These are phyloP conservation scores for Alternaria arbusti DNA, from an alignment of 2,329 filamentous ascomycete species.

Conservation along the genomic window DNA sequence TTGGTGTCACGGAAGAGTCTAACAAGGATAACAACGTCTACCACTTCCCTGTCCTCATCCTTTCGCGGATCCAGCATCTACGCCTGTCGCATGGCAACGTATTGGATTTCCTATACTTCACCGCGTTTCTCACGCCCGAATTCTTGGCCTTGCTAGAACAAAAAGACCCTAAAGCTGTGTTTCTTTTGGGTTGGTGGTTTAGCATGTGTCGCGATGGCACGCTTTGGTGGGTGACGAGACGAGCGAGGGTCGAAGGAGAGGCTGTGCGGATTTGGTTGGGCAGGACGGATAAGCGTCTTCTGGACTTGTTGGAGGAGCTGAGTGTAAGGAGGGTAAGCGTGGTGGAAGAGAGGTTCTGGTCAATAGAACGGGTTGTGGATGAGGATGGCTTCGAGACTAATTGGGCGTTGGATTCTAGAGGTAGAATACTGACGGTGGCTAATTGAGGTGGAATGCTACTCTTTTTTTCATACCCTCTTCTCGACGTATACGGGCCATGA, in stretches of 20 bases:
- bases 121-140: constrained; percentile 53
- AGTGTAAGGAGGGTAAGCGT: not conserved
- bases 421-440: not conserved
- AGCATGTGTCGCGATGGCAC: constrained; percentile 45
- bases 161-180: constrained; percentile 61
- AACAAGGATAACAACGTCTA: constrained; percentile 31
- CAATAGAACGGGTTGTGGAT: not conserved
- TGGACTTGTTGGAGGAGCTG: constrained; percentile 8
- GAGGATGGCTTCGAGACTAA: not conserved
- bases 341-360: not conserved
- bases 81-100: constrained; percentile 51
- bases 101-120: constrained; percentile 56
- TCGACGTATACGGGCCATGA: constrained; percentile 23
- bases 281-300: constrained; percentile 16
- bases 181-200: constrained; percentile 66
- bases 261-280: constrained; percentile 36
- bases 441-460: not conserved
- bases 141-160: constrained; percentile 55
- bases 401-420: not conserved
- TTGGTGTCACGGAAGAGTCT: constrained; percentile 28
- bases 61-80: constrained; percentile 49
- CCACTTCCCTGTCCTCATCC: constrained; percentile 41
- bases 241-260: constrained; percentile 33
- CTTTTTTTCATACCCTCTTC: not conserved
- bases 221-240: constrained; percentile 37